Base-by-base conservation (phyloP, 164 flowering plant species). In the Liriodendron chinense region DNA sequence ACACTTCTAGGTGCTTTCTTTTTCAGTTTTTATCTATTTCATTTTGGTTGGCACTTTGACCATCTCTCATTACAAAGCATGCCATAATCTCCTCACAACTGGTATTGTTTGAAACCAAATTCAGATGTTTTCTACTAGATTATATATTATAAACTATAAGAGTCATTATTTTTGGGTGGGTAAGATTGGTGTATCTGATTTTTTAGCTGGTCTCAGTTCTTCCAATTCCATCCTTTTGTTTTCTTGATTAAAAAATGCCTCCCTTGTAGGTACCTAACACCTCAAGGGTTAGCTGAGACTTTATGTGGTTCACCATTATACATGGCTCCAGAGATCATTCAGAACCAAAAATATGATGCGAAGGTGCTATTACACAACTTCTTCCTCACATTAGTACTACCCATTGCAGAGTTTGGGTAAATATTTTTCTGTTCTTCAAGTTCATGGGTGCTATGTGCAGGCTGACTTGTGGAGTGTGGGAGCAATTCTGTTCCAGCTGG, bases 381-480 rank as follows among this genome's bases (percentile, higher is more conserved):
- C 9, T 3, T 20, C 21, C 34, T 63, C 2, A 14, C 26, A 14
- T 3, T 9, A 7, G 56, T 43, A 9, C 23, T 47, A 69, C 20
- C 21, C n/a, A 5, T 22, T 6, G n/a, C 20, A 47, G 26, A 22
- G 71, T 28, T 12, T 77, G 43, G 65, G 12, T 12, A 65, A 25
- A 20, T 77, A 9, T 64, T 4, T 18, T 77, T 43, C 71, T 25
- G 20, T 74, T 74, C 50, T 59, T 61, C 23, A 18, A 23, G 48
- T 22, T 23, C 1, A 22, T 20, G 2, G 25, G 28, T 24, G 43
- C 23, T 47, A 25, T 23, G 28, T 78, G 80, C 84, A 89, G 92
- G 92, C 92, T 76, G 92, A 89, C 78, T 82, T 89, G 65, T 89
- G 92, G 92, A 89, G 92, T 82, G 91, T 87, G 22, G 92, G 92